These are phyloP conservation scores for Exophiala sideris DNA, from an alignment of 2,329 filamentous ascomycete species.

Conservation along the genomic window DNA sequence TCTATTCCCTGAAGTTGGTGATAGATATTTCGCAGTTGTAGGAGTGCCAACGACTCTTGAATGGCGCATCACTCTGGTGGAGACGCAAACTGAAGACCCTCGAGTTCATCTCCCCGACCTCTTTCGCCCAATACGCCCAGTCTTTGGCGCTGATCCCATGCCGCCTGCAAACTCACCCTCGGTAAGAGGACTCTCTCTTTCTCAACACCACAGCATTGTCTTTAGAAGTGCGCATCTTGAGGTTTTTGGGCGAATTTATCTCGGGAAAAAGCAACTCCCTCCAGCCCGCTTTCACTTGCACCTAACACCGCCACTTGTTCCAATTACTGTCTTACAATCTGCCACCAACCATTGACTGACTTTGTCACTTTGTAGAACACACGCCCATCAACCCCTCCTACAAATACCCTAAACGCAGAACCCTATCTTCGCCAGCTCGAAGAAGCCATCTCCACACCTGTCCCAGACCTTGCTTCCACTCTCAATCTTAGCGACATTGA, in stretches of 20 bases:
- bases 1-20: no score
- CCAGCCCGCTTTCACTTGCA: background rate
- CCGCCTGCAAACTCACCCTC: slow-evolving; percentile 44
- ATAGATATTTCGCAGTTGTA: no score
- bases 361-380: slow-evolving; percentile 28
- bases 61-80: no score
- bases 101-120: no score
- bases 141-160: slow-evolving; percentile 29
- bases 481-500: slow-evolving; percentile 32
- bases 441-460: slow-evolving; percentile 45
- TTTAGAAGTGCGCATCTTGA: no score
- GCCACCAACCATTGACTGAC: slow-evolving; percentile 10
- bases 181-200: slow-evolving; percentile 34
- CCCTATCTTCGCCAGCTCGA: slow-evolving; percentile 48
- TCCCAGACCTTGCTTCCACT: slow-evolving; percentile 50
- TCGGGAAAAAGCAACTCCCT: background rate
- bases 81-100: no score
- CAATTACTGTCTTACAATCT: background rate
- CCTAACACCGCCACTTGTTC: background rate
- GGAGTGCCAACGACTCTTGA: no score
- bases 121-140: background rate
- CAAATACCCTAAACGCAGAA: slow-evolving; percentile 29
- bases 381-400: slow-evolving; percentile 25
- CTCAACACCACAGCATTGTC: background rate
- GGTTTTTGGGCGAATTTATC: background rate